These are phyloP conservation scores for Aspergillus ruber DNA, from an alignment of 2,329 filamentous ascomycete species.

Conservation along the genomic window DNA sequence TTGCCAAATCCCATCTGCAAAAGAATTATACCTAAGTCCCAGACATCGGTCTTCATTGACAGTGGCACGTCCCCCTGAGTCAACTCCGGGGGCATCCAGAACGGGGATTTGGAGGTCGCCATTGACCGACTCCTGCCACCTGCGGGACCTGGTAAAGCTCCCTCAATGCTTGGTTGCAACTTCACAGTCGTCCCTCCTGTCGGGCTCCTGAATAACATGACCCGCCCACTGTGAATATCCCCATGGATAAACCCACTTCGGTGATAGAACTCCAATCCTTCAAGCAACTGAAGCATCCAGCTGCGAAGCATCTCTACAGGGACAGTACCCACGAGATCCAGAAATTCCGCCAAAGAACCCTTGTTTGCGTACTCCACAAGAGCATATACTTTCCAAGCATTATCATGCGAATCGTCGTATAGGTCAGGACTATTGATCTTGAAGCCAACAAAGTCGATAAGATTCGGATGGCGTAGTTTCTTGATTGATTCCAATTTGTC, in stretches of 20 bases:
- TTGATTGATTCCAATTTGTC: conserved; percentile 69
- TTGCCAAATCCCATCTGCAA: conserved; percentile 91
- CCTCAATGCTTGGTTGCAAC: conserved; percentile 42
- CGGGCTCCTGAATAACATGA: conserved; percentile 66
- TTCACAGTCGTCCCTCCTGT: conserved; percentile 64
- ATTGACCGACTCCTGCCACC: conserved; percentile 23
- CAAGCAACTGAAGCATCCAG: conserved; percentile 87
- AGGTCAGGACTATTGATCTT: conserved; percentile 57
- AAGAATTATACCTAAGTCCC: conserved; percentile 88
- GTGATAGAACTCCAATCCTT: conserved; percentile 82
- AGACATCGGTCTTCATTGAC: conserved; percentile 79
- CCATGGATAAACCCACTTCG: conserved; percentile 77
- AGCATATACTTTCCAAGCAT: conserved; percentile 65
- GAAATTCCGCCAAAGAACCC: conserved; percentile 72
- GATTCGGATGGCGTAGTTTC: conserved; percentile 65
- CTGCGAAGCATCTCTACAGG: conserved; percentile 70
- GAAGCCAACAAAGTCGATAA: conserved; percentile 76
- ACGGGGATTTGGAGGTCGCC: conserved; percentile 64
- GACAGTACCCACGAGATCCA: conserved; percentile 71
- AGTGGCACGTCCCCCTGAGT: conserved; percentile 49
- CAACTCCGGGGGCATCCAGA: conserved; percentile 78
- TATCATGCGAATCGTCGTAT: conserved; percentile 31
- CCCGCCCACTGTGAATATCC: conserved; percentile 71
- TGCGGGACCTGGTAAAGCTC: conserved; percentile 46
- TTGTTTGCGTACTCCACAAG: conserved; percentile 73